Evolutionary conservation across 2,329 filamentous ascomycete genomes (phyloP), one percentile per base, ranked within the genome.

Genomic region (Sclerotinia subarctica): DNA sequence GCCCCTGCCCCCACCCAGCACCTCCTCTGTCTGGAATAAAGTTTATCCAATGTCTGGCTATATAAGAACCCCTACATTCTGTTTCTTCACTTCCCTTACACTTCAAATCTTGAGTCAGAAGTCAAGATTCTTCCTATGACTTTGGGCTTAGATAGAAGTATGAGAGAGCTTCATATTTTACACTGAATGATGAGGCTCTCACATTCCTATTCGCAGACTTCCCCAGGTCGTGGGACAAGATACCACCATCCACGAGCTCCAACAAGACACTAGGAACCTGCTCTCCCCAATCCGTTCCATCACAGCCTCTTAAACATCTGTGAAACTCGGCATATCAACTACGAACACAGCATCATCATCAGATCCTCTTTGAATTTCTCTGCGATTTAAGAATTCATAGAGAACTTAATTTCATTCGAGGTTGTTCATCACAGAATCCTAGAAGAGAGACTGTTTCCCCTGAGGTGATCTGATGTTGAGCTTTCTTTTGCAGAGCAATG

Each of bases 391-490:
- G 0, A 21, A 19, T 0, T 5, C 19, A 35, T 49, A 3, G 8
- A 8, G 10, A 4, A 5, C 10, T 49, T 21, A 15, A 63, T 19
- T 15, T 0, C 5, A 17, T 42, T 63, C 15, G 21, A n/a, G 7
- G 15, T 51, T 38, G 7, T 51, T 21, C 21, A 21, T 21, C 46
- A 63, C 7, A 51, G 10, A 63, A 4, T 13, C n/a, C 6, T 11
- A 11, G 42, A 63, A 63, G 59, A 46, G 59, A 63, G 47, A n/a
- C 46, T 63, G 15, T n/a, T 21, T 24, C 59, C 32, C 59, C 46
- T 63, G 8, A 21, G 8, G 17, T 51, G 29, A 42, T 3, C 17
- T 4, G 1, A 26, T 19, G 32, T 21, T 26, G 21, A 51, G 0
- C 3, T 51, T 38, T 1, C 1, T 51, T 15, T 42, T 51, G 8